These are phyloP conservation scores for Yamadazyma laniorum DNA, from an alignment of 805 yeast species.

Conservation along the genomic window DNA sequence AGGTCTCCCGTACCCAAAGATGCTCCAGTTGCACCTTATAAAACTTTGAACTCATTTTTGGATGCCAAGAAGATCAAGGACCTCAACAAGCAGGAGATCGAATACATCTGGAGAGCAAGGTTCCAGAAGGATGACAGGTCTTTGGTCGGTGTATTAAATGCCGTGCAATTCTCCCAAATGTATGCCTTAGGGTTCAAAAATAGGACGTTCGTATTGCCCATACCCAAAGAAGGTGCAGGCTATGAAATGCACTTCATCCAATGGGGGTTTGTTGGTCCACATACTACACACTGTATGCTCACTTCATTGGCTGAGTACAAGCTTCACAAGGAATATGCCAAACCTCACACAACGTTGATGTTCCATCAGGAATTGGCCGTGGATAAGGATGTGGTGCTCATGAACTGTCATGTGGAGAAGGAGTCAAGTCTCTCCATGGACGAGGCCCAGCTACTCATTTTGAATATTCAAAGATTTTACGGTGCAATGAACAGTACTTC, in stretches of 20 bases:
- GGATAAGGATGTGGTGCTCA: constrained; percentile 63
- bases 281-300: constrained; percentile 83
- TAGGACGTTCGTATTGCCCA: constrained; percentile 86
- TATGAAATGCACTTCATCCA: constrained; percentile 88
- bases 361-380: constrained; percentile 76
- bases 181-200: constrained; percentile 63
- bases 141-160: constrained; percentile 63
- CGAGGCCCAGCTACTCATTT: constrained; percentile 74
- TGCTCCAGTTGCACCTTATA: constrained; percentile 52
- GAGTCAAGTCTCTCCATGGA: constrained; percentile 64
- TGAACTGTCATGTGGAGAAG: constrained; percentile 82
- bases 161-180: constrained; percentile 59
- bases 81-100: constrained; percentile 63
- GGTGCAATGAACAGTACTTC: constrained; percentile 54
- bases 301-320: constrained; percentile 92
- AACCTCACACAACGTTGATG: constrained; percentile 89
- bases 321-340: constrained; percentile 85
- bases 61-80: constrained; percentile 62
- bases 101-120: constrained; percentile 85
- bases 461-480: constrained; percentile 79
- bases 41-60: constrained; percentile 68
- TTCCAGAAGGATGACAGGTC: constrained; percentile 60
- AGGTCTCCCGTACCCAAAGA: constrained; percentile 35
- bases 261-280: constrained; percentile 85
- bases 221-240: constrained; percentile 62